Base-by-base conservation (phyloP, 73 alveolate genomes). In the Uronychia setigera region DNA sequence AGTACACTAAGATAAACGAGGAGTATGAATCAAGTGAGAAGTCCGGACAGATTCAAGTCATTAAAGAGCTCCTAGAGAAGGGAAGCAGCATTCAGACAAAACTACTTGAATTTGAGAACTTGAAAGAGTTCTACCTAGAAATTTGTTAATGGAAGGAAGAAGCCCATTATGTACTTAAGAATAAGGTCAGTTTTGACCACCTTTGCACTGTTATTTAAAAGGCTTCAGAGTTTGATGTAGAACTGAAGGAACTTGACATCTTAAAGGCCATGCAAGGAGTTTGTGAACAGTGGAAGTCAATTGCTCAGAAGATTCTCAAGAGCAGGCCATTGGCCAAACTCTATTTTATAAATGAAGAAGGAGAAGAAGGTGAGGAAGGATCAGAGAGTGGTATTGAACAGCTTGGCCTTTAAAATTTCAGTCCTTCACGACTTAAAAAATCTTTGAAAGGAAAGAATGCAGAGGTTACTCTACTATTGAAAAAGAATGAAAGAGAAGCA, bases 81-180 rank as follows among this genome's bases (percentile, higher is more conserved):
- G 92, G 92, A 5, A 26, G 31, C 13, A 25, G 19, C 33, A 79
- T n/a, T 33, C 59, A 80, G 25, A 0, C 59, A 13, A 80, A 86
- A 26, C 78, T 86, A 32, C 26, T 31, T n/a, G 92, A 86, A 28
- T 86, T 76, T 32, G 79, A 46, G 28, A 81, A 86, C 59, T 30
- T 86, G 80, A 86, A 79, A 32, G 74, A 35, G 75, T 86, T 59
- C 46, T 59, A 86, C 32, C 26, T 57, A 26, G 92, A 86, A 46
- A 78, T 80, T 33, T 14, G 58, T 1, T 77, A 59, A 25, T 86
- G 92, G 92, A 58, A 79, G 31, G 35, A 86, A 0, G 75, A 59
- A 26, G 74, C 92, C 26, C 1, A 33, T 25, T 0, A 59, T 28
- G 76, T 78, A 14, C 74, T 86, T 28, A 59, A n/a, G 26, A 35